Evolutionary conservation across 2,329 filamentous ascomycete species (phyloP).

Genomic region (Aspergillus niger): DNA sequence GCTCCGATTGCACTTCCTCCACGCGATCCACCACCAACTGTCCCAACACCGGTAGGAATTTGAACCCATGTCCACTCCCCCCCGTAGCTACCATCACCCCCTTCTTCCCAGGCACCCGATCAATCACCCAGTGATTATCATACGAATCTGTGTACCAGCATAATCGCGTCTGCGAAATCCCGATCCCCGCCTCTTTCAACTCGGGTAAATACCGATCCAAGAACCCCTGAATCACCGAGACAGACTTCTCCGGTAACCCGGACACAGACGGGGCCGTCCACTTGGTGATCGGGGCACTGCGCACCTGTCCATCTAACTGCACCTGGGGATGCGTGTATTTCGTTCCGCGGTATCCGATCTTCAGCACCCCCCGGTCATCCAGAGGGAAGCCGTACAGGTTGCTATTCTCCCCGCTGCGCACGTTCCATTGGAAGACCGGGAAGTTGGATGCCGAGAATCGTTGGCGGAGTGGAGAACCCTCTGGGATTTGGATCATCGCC

Average conservation of each 20-base stretch:
- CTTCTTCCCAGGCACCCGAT: conserved; percentile 52
- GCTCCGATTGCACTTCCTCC: conserved; percentile 34
- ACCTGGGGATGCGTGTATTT: conserved; percentile 53
- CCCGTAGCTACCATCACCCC: conserved; percentile 62
- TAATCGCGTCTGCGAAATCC: conserved; percentile 48
- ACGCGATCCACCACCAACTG: conserved; percentile 57
- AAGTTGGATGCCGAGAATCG: conserved; percentile 49
- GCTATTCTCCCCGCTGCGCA: conserved; percentile 39
- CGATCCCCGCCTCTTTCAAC: conserved; percentile 37
- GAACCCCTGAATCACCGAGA: conserved; percentile 35
- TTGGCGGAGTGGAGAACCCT: conserved; percentile 39
- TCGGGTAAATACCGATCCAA: conserved; percentile 49
- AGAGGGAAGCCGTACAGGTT: conserved; percentile 54
- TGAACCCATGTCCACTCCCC: conserved; percentile 64
- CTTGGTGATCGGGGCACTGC: conserved; percentile 46
- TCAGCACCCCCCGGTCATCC: conserved; percentile 48
- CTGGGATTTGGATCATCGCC: conserved; percentile 48
- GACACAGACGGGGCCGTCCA: conserved; percentile 31
- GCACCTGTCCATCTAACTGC: conserved; percentile 39
- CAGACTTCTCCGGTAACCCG: conserved; percentile 30
- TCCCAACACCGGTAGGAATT: conserved; percentile 62
- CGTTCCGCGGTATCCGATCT: conserved; percentile 54
- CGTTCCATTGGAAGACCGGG: conserved; percentile 48
- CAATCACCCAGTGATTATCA: conserved; percentile 58
- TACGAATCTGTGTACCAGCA: conserved; percentile 62